Conservation (phyloP, 2,329 filamentous ascomycete species). For the Colletotrichum tofieldiae region DNA sequence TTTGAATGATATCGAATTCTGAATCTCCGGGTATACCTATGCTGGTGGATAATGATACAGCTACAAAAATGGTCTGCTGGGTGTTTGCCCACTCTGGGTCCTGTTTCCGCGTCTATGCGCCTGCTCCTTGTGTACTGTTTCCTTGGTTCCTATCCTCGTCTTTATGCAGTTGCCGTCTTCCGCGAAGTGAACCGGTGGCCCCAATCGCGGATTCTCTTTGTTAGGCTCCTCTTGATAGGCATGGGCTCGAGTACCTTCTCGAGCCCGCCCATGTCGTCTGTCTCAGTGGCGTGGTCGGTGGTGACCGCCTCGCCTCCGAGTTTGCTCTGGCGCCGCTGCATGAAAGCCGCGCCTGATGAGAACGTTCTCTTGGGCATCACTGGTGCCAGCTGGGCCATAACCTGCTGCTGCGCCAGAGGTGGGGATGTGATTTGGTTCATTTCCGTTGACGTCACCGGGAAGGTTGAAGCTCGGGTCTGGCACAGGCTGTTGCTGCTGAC, state of each 20-base stretch:
- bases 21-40: slow-evolving; percentile 35
- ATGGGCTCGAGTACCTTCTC: slow-evolving; percentile 14
- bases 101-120: slow-evolving; percentile 30
- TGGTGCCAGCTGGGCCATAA: slow-evolving; percentile 4
- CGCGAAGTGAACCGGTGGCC: slow-evolving; percentile 33
- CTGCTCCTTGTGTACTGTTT: slow-evolving; percentile 18
- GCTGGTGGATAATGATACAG: slow-evolving; percentile 34
- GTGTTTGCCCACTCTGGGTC: slow-evolving; percentile 19
- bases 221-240: slow-evolving; percentile 31
- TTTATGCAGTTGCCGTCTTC: slow-evolving; percentile 20
- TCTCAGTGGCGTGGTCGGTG: slow-evolving; percentile 7
- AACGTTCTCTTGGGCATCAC: slow-evolving; percentile 42
- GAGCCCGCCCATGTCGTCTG: slow-evolving; percentile 24
- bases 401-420: slow-evolving; percentile 31
- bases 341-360: slow-evolving; percentile 47
- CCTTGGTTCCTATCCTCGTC: slow-evolving; percentile 10
- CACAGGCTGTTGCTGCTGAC: slow-evolving; percentile 23
- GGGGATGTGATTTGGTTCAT: slow-evolving; percentile 14
- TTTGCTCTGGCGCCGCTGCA: slow-evolving; percentile 44
- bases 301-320: slow-evolving; percentile 37
- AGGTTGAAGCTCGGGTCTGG: slow-evolving; percentile 35
- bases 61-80: slow-evolving; percentile 26
- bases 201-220: slow-evolving; percentile 39
- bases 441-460: slow-evolving; percentile 25
- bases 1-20: slow-evolving; percentile 28